phyloP scores from a whole-genome alignment of 805 yeast genomes.

The Clavispora phyllophila region DNA sequence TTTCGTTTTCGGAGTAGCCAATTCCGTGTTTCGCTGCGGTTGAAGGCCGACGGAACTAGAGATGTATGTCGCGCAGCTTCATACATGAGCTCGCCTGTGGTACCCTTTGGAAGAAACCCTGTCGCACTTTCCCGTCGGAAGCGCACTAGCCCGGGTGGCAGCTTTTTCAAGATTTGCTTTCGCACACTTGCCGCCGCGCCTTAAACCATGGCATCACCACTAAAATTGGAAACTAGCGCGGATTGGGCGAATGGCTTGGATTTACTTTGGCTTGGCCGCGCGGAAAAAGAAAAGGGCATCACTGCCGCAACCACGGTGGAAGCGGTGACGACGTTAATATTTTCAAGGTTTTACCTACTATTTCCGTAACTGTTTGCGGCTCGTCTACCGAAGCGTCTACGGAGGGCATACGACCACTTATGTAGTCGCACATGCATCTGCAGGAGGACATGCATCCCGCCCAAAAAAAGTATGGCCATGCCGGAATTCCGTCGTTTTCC shows the following conservation, averaged over 20 bases:
- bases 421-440: background rate
- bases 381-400: background rate
- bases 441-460: background rate
- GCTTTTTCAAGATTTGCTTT: background rate
- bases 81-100: too few species aligned
- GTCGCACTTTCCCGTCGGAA: background rate
- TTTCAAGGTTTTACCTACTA: too few species aligned
- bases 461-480: background rate
- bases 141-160: background rate
- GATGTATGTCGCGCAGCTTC: too few species aligned
- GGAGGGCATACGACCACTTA: background rate
- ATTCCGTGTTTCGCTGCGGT: too few species aligned
- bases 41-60: too few species aligned
- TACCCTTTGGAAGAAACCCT: too few species aligned
- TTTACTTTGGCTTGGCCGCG: too few species aligned
- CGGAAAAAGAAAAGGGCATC: too few species aligned
- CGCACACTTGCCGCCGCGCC: constrained; percentile 1
- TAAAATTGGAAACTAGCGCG: background rate
- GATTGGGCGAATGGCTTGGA: too few species aligned
- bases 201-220: background rate
- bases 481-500: background rate
- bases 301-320: too few species aligned
- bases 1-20: too few species aligned
- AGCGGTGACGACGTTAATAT: too few species aligned
- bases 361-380: background rate